Evolutionary conservation across 2,329 filamentous ascomycete species (phyloP).

Genomic region (Hymenoscyphus linearis): DNA sequence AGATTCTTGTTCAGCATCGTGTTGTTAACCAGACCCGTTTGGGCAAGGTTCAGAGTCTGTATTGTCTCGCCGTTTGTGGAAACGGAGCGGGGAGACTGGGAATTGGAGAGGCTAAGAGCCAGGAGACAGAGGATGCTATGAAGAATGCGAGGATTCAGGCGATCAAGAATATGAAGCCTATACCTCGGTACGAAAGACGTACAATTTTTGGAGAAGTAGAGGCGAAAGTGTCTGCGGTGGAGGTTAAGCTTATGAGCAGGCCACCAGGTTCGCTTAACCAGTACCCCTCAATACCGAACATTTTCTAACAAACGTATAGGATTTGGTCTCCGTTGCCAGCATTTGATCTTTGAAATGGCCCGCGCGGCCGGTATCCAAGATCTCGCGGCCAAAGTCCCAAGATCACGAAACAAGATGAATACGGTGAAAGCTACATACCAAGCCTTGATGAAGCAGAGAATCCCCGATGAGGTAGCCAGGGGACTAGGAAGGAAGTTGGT

Average conservation of each 20-base stretch:
- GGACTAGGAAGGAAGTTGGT: conserved; percentile 92
- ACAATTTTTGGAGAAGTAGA: conserved; percentile 85
- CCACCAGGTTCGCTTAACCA: conserved; percentile 79
- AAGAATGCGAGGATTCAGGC: conserved; percentile 74
- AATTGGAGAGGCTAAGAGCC: conserved; percentile 83
- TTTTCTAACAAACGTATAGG: conserved; percentile 46
- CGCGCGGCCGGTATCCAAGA: conserved; percentile 82
- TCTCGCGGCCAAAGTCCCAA: conserved; percentile 74
- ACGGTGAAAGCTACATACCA: conserved; percentile 86
- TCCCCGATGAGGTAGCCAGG: conserved; percentile 85
- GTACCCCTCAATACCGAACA: background rate
- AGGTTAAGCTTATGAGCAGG: conserved; percentile 74
- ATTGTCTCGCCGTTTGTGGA: conserved; percentile 75
- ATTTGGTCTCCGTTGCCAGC: conserved; percentile 87
- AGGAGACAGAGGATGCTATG: conserved; percentile 61
- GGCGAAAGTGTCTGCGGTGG: conserved; percentile 81
- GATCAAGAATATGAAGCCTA: conserved; percentile 88
- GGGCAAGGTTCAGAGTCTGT: conserved; percentile 79
- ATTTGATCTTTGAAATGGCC: conserved; percentile 91
- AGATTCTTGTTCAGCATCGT: conserved; percentile 65
- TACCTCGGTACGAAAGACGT: conserved; percentile 82
- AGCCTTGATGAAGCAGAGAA: conserved; percentile 74
- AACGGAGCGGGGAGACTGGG: conserved; percentile 83
- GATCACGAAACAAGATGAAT: conserved; percentile 95
- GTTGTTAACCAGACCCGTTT: conserved; percentile 94